Conservation (phyloP, 768 basidiomycete genomes). For the Tricholoma matsutake region DNA sequence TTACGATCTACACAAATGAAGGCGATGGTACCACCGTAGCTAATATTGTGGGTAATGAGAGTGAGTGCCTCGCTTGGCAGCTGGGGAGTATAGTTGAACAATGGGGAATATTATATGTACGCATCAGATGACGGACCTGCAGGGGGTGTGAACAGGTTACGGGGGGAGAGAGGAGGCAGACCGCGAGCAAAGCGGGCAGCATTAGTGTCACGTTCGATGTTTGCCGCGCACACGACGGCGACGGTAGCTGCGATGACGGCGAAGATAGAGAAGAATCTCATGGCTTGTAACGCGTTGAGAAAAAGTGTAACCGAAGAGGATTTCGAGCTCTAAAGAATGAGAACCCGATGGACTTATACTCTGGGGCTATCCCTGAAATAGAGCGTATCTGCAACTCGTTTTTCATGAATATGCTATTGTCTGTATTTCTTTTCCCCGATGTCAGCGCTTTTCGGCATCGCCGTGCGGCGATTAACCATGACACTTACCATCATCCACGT, state of each 20-base stretch:
- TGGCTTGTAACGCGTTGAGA: conserved; percentile 18
- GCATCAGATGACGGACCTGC: conserved; percentile 23
- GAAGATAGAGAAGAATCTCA: conserved; percentile 40
- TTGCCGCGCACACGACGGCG: conserved; percentile 32
- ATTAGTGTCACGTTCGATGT: conserved; percentile 39
- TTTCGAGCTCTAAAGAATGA: too few relatives aligned
- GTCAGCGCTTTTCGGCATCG: neutral
- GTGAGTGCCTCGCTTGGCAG: conserved; percentile 32
- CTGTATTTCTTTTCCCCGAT: too few relatives aligned
- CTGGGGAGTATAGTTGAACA: conserved; percentile 20
- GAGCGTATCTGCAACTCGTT: too few relatives aligned
- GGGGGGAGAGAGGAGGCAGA: conserved; percentile 46
- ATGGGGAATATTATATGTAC: neutral
- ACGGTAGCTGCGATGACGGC: conserved; percentile 37
- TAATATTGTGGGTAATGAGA: conserved; percentile 37
- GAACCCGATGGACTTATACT: neutral
- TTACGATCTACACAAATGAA: conserved; percentile 41
- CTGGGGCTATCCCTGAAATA: neutral
- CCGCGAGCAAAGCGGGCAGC: conserved; percentile 52
- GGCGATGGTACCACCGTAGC: conserved; percentile 40
- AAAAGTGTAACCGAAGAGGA: conserved; percentile 3
- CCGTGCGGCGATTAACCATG: neutral
- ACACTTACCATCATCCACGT: too few relatives aligned
- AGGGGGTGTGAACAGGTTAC: conserved; percentile 32
- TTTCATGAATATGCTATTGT: neutral